Evolutionary conservation across 495 filamentous ascomycete species (phyloP).

Genomic region (Podospora anserina): DNA sequence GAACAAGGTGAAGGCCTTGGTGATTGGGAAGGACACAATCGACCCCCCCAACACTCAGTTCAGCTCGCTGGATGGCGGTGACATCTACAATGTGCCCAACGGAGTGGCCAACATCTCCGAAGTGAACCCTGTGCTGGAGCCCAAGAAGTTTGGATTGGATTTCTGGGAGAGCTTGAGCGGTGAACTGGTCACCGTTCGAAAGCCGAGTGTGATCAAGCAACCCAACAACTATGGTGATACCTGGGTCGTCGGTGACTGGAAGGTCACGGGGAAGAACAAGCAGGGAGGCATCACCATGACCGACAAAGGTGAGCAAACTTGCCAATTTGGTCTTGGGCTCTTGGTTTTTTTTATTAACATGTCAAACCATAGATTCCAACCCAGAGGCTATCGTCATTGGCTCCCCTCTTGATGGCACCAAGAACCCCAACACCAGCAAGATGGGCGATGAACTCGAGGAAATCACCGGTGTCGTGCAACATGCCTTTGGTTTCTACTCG

Average conservation of each 20-base stretch:
- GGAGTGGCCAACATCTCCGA: conserved; percentile 50
- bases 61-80: conserved; percentile 51
- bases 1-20: conserved; percentile 44
- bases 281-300: conserved; percentile 56
- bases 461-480: conserved; percentile 57
- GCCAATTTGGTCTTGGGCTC: too few relatives aligned
- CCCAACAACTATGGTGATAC: conserved; percentile 59
- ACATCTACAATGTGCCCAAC: conserved; percentile 55
- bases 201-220: conserved; percentile 45
- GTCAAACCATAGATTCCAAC: conserved; percentile 47
- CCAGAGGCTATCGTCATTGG: conserved; percentile 61
- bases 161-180: conserved; percentile 63
- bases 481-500: conserved; percentile 58
- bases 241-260: conserved; percentile 59
- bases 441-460: conserved; percentile 55
- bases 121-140: conserved; percentile 52
- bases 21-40: conserved; percentile 49
- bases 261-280: conserved; percentile 49
- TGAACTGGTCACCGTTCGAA: conserved; percentile 53
- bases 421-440: conserved; percentile 51
- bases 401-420: conserved; percentile 55
- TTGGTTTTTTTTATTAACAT: too few relatives aligned
- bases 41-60: conserved; percentile 53
- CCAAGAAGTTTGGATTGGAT: conserved; percentile 56
- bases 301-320: conserved; percentile 31